Evolutionary conservation across 768 basidiomycete genomes (phyloP).

Genomic region (Leucocoprinus leucothites): DNA sequence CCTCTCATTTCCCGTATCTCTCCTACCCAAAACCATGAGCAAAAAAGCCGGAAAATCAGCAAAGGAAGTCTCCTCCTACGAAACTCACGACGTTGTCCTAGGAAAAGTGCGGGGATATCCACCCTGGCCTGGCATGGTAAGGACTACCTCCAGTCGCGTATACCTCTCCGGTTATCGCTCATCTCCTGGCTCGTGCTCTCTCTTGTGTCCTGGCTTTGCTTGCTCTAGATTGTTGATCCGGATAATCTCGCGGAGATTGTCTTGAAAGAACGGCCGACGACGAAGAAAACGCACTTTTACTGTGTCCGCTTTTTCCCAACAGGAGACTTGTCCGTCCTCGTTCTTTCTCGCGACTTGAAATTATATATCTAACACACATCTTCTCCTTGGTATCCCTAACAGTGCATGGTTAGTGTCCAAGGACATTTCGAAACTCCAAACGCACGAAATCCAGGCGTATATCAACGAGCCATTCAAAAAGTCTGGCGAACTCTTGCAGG

Average conservation of each 20-base stretch:
- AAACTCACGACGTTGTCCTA: conserved; percentile 80
- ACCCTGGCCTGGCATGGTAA: conserved; percentile 92
- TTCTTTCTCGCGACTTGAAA: not conserved
- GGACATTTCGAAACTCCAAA: conserved; percentile 77
- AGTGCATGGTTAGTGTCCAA: conserved; percentile 85
- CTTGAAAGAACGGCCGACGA: conserved; percentile 63
- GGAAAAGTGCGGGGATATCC: conserved; percentile 94
- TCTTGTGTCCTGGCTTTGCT: not conserved
- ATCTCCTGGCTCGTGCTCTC: conserved; percentile 13
- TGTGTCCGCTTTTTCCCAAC: conserved; percentile 85
- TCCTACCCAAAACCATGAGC: conserved; percentile 30
- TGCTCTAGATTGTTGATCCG: conserved; percentile 73
- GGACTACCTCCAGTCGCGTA: conserved; percentile 30
- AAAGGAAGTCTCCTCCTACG: conserved; percentile 51
- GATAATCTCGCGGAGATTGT: conserved; percentile 60
- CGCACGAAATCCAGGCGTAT: conserved; percentile 81
- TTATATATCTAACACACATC: conserved; percentile 1
- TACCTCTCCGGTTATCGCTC: conserved; percentile 18
- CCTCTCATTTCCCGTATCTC: conserved; percentile 3
- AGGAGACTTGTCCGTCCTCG: conserved; percentile 81
- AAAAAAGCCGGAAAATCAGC: conserved; percentile 57
- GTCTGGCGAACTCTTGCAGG: conserved; percentile 69
- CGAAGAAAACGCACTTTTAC: conserved; percentile 71
- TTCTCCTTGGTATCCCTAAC: conserved; percentile 5
- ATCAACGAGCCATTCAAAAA: conserved; percentile 76